Conservation (phyloP, 345 rosid species). For the Salix arbutifolia region DNA sequence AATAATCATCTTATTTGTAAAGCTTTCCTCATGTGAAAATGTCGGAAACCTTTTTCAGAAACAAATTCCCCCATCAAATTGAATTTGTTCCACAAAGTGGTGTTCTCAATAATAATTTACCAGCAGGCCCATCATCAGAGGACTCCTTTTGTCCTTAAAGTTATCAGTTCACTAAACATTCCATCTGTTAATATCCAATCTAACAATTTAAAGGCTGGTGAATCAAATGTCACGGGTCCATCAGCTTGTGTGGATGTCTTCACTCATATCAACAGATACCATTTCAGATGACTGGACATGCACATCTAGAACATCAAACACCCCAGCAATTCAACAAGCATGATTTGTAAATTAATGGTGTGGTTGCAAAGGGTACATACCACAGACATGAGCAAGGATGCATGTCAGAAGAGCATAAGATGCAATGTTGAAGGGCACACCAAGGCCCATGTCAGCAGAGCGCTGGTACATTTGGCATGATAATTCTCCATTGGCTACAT, state of each 20-base stretch:
- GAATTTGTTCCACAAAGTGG: not conserved
- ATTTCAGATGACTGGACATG: not conserved
- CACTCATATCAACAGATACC: not conserved
- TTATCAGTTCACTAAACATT: not conserved
- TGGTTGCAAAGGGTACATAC: constrained; percentile 32
- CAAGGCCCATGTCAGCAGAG: constrained; percentile 95
- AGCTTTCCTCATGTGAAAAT: not conserved
- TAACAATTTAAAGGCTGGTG: not conserved
- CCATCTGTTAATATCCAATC: not conserved
- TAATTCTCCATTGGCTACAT: constrained; percentile 82
- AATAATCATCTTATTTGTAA: not conserved
- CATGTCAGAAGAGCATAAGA: constrained; percentile 88
- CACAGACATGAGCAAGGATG: constrained; percentile 94
- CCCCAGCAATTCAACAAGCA: not conserved
- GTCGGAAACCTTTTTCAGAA: not conserved
- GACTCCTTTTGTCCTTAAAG: not conserved
- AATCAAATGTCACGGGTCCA: not conserved
- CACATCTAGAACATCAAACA: not conserved
- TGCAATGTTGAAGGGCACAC: constrained; percentile 95
- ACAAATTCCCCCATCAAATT: not conserved
- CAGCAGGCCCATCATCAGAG: not conserved
- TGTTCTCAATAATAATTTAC: not conserved
- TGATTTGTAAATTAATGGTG: not conserved
- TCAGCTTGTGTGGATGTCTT: not conserved
- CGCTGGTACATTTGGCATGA: constrained; percentile 99